These are phyloP conservation scores for Metschnikowia bowlesiae DNA, from an alignment of 805 yeast species.

Conservation along the genomic window DNA sequence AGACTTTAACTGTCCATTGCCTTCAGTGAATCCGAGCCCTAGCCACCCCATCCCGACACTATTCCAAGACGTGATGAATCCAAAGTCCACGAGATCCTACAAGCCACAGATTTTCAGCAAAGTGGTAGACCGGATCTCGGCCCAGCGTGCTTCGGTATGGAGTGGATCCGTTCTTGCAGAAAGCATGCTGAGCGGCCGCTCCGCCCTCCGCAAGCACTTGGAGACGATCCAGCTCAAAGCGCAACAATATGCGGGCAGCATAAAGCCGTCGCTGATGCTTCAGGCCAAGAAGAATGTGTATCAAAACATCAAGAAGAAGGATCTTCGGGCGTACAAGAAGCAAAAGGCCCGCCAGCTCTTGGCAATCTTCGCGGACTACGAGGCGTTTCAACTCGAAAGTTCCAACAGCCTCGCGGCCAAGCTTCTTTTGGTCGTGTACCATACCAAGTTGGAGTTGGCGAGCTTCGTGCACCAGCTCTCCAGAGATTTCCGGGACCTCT, in stretches of 20 bases:
- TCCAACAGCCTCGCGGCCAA: background rate
- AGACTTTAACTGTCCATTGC: too few species aligned
- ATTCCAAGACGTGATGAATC: background rate
- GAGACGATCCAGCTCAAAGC: background rate
- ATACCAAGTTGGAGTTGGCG: background rate
- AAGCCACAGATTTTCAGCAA: background rate
- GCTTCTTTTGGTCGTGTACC: background rate
- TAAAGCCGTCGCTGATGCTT: background rate
- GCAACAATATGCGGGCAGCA: background rate
- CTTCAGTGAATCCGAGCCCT: too few species aligned
- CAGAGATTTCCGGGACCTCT: background rate
- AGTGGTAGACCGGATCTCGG: background rate
- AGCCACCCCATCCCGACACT: too few species aligned
- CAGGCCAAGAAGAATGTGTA: background rate
- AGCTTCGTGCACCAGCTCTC: background rate
- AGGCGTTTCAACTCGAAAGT: background rate
- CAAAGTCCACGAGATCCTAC: background rate
- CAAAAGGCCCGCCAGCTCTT: background rate
- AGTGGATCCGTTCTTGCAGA: background rate
- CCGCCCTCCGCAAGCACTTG: background rate
- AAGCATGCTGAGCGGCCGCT: background rate
- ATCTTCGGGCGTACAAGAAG: background rate
- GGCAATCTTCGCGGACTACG: background rate
- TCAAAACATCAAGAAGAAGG: background rate
- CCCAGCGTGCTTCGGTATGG: background rate